phyloP scores from a whole-genome alignment of 2,329 filamentous ascomycete genomes.

The Fusarium clavum region DNA sequence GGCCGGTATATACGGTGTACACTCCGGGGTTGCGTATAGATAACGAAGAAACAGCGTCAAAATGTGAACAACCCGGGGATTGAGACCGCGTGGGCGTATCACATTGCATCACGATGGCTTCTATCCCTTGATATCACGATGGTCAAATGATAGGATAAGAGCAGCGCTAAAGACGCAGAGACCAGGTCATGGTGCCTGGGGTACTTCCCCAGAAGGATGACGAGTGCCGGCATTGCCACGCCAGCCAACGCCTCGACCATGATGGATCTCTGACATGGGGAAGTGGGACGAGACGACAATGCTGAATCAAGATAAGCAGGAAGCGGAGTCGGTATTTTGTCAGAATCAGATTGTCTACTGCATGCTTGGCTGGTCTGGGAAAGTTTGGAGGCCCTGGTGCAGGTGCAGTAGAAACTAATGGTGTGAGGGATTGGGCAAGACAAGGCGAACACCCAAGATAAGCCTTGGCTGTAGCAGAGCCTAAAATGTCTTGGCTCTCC shows the following conservation, averaged over 20 bases:
- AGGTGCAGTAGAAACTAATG: neutral
- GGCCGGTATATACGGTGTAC: slow-evolving; percentile 1
- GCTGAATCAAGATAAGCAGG: slow-evolving; percentile 24
- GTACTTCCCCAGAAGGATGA: slow-evolving; percentile 28
- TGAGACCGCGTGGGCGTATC: slow-evolving; percentile 10
- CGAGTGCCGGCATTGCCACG: slow-evolving; percentile 32
- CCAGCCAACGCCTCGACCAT: slow-evolving; percentile 25
- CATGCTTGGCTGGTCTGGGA: neutral
- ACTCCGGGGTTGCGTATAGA: slow-evolving; percentile 30
- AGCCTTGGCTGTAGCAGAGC: slow-evolving; percentile 3
- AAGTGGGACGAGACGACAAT: slow-evolving; percentile 21
- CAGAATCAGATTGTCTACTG: slow-evolving; percentile 5
- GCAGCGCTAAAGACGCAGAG: slow-evolving; percentile 20
- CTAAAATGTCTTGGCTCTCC: slow-evolving; percentile 1
- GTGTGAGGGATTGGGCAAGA: slow-evolving; percentile 29
- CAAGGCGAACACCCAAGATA: slow-evolving; percentile 16
- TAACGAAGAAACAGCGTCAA: neutral
- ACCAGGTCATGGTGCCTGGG: slow-evolving; percentile 32
- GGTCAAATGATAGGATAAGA: slow-evolving; percentile 38
- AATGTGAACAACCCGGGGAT: neutral
- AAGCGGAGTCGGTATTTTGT: slow-evolving; percentile 15
- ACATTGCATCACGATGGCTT: slow-evolving; percentile 17
- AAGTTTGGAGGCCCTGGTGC: neutral
- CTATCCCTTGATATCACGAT: slow-evolving; percentile 20
- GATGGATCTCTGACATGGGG: slow-evolving; percentile 23